Evolutionary conservation across 148 eudicot species (phyloP).

Genomic region (Rhododendron simsii): DNA sequence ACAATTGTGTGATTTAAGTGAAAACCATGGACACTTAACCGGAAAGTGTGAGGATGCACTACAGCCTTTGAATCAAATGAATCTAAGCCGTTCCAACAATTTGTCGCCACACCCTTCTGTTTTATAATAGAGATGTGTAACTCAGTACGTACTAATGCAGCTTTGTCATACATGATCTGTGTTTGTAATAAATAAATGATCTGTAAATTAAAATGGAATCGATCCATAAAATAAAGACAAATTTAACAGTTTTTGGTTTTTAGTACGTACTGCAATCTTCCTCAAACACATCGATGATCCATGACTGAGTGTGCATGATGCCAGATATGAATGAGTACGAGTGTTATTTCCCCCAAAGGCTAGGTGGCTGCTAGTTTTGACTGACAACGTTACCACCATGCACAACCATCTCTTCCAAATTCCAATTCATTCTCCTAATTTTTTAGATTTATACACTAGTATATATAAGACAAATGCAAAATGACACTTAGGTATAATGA

Average conservation of each 20-base stretch:
- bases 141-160: too few species aligned
- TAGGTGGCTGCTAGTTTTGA: background rate
- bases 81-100: too few species aligned
- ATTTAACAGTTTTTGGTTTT: background rate
- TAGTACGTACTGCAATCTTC: background rate
- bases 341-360: background rate
- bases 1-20: too few species aligned
- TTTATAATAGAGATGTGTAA: too few species aligned
- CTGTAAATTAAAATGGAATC: background rate
- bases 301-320: background rate
- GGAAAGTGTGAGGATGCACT: too few species aligned
- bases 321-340: background rate
- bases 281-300: background rate
- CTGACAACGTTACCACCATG: background rate
- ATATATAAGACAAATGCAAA: too few species aligned
- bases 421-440: background rate
- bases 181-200: background rate
- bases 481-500: too few species aligned
- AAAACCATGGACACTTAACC: too few species aligned
- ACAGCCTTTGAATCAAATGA: too few species aligned
- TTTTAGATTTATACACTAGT: too few species aligned
- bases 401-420: background rate
- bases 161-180: background rate
- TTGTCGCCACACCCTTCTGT: too few species aligned
- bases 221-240: background rate